Evolutionary conservation across 352 stramenopile species (phyloP).

Genomic region (Globisporangium solare): DNA sequence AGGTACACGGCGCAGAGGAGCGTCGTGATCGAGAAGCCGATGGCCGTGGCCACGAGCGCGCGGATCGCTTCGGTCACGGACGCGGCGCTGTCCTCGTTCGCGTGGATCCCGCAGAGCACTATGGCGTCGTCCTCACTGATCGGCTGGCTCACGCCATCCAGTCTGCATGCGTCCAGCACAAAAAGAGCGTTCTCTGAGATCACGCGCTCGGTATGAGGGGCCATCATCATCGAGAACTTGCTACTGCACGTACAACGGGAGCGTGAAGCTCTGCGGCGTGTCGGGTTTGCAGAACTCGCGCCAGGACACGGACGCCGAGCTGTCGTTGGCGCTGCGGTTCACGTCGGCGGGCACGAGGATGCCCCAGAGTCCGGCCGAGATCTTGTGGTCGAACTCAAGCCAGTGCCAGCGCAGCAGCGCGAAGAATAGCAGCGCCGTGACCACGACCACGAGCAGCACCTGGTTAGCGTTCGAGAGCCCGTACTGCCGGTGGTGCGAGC

Average conservation of each 20-base stretch:
- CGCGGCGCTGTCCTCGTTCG: conserved; percentile 14
- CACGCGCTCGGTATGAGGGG: neutral
- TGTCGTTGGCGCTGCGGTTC: conserved; percentile 17
- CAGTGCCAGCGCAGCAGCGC: conserved; percentile 57
- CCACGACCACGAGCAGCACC: conserved; percentile 59
- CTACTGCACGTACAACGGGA: conserved; percentile 17
- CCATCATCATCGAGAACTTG: too few species aligned
- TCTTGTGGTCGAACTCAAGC: conserved; percentile 40
- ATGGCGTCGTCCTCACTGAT: conserved; percentile 16
- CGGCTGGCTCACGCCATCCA: conserved; percentile 6
- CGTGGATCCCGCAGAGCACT: conserved; percentile 32
- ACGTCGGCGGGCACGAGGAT: conserved; percentile 27
- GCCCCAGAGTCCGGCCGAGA: conserved; percentile 53
- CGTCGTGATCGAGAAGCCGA: conserved; percentile 43
- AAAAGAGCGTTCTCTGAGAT: neutral
- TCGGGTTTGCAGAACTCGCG: conserved; percentile 37
- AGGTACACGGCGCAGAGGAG: conserved; percentile 51
- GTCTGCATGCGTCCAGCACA: conserved; percentile 8
- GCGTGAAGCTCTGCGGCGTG: conserved; percentile 18
- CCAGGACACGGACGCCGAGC: conserved; percentile 46
- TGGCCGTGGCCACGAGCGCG: conserved; percentile 37
- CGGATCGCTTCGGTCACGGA: conserved; percentile 30
- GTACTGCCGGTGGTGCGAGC: conserved; percentile 58
- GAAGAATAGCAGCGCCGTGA: conserved; percentile 55
- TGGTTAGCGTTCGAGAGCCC: conserved; percentile 83